These are phyloP conservation scores for Spizellomyces punctatus DNA, from an alignment of 192 early-diverging fungal genomes.

Conservation along the genomic window DNA sequence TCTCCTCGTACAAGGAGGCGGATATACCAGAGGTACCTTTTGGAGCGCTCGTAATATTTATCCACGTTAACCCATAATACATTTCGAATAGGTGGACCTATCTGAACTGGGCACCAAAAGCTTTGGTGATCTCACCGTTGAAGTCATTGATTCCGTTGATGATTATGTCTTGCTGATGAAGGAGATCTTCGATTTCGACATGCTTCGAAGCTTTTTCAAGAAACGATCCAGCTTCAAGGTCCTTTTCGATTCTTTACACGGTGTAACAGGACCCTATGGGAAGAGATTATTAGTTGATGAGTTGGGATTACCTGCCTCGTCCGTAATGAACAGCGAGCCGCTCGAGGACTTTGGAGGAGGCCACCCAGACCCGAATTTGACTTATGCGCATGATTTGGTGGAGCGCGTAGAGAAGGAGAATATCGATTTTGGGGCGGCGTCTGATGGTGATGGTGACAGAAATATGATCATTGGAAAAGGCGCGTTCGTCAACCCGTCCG, in stretches of 20 bases:
- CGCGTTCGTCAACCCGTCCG: slow-evolving; percentile 93
- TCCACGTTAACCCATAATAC: slow-evolving; percentile 7
- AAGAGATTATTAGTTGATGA: slow-evolving; percentile 83
- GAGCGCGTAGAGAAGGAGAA: slow-evolving; percentile 80
- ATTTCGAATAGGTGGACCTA: slow-evolving; percentile 66
- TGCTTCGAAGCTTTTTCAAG: slow-evolving; percentile 77
- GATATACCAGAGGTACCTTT: slow-evolving; percentile 60
- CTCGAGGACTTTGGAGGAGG: slow-evolving; percentile 90
- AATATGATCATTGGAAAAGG: slow-evolving; percentile 98
- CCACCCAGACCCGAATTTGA: slow-evolving; percentile 98
- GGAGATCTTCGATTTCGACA: slow-evolving; percentile 90
- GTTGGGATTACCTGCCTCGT: slow-evolving; percentile 78
- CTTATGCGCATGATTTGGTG: slow-evolving; percentile 93
- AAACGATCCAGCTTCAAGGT: slow-evolving; percentile 75
- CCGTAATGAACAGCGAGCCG: slow-evolving; percentile 82
- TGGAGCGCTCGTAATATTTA: slow-evolving; percentile 9
- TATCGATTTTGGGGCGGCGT: slow-evolving; percentile 91
- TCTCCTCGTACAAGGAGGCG: slow-evolving; percentile 67
- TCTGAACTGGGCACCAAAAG: slow-evolving; percentile 62
- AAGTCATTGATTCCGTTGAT: slow-evolving; percentile 84
- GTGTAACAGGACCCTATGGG: slow-evolving; percentile 96
- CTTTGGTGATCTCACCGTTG: slow-evolving; percentile 70
- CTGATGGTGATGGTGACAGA: slow-evolving; percentile 92
- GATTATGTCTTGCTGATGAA: slow-evolving; percentile 89
- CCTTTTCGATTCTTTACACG: slow-evolving; percentile 94